Evolutionary conservation across 257 asterid genomes (phyloP).

Genomic region (Solanum appendiculatum): DNA sequence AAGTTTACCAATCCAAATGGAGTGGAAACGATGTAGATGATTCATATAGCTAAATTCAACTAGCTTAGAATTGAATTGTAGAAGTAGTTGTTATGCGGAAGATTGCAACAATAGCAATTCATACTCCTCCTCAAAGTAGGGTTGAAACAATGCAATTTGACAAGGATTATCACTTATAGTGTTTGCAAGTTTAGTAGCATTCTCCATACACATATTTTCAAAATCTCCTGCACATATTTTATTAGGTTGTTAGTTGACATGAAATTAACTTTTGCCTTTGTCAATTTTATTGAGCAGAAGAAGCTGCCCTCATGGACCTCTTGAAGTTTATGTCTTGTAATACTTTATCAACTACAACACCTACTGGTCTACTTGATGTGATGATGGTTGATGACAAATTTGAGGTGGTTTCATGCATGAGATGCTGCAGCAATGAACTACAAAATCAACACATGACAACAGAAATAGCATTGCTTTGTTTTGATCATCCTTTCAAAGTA

Average conservation of each 20-base stretch:
- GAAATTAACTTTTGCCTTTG: background rate
- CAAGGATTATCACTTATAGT: background rate
- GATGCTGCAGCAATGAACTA: slow-evolving; percentile 60
- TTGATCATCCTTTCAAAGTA: slow-evolving; percentile 83
- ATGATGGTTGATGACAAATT: slow-evolving; percentile 88
- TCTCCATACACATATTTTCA: no score
- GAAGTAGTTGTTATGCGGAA: no score
- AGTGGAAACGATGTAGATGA: no score
- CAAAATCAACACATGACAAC: slow-evolving; percentile 66
- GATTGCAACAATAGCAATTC: no score
- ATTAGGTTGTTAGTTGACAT: background rate
- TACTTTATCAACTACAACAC: slow-evolving; percentile 43
- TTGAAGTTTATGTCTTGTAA: slow-evolving; percentile 73
- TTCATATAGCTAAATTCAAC: no score
- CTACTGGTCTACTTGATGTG: slow-evolving; percentile 65
- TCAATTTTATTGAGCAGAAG: slow-evolving; percentile 48
- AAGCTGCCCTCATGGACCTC: slow-evolving; percentile 79
- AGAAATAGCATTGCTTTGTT: slow-evolving; percentile 77
- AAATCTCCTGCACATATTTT: background rate
- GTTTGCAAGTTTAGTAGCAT: background rate
- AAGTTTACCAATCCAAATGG: no score
- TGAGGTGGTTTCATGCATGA: slow-evolving; percentile 87
- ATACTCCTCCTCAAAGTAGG: no score
- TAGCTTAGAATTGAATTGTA: no score
- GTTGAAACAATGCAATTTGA: background rate